phyloP scores from a whole-genome alignment of 2,329 filamentous ascomycete species.

The Aspergillus udagawae region DNA sequence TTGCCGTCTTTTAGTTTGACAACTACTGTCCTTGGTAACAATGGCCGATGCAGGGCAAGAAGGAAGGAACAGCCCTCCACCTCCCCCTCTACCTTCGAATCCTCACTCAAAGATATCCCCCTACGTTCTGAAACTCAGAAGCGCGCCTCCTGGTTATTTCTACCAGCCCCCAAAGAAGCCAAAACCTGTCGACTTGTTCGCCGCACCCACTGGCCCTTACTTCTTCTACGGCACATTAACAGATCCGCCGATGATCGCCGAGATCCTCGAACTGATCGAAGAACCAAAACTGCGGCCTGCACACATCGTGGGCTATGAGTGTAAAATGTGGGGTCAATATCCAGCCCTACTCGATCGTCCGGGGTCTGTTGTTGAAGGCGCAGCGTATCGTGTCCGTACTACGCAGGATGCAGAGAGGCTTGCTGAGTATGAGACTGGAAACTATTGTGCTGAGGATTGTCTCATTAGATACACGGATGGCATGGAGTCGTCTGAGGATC shows the following conservation, averaged over 20 bases:
- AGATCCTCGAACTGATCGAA: constrained; percentile 19
- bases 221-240: constrained; percentile 39
- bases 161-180: constrained; percentile 3
- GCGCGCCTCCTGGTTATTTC: constrained; percentile 4
- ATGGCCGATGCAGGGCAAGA: too few species aligned
- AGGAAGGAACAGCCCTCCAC: too few species aligned
- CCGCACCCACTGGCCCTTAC: constrained; percentile 22
- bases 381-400: constrained; percentile 20
- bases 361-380: constrained; percentile 16
- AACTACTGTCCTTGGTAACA: too few species aligned
- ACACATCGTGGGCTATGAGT: constrained; percentile 20
- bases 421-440: constrained; percentile 21
- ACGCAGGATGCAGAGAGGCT: constrained; percentile 17
- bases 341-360: constrained; percentile 20
- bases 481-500: constrained; percentile 8
- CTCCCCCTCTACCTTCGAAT: neutral
- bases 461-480: constrained; percentile 16
- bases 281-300: constrained; percentile 18
- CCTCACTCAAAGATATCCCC: constrained; percentile 8
- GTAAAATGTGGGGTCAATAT: constrained; percentile 29
- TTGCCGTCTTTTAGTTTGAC: too few species aligned
- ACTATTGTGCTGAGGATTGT: constrained; percentile 13
- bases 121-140: constrained; percentile 7
- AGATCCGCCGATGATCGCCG: constrained; percentile 24
- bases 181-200: neutral